These are phyloP conservation scores for Capsicum baccatum DNA, from an alignment of 257 asterid species.

Conservation along the genomic window DNA sequence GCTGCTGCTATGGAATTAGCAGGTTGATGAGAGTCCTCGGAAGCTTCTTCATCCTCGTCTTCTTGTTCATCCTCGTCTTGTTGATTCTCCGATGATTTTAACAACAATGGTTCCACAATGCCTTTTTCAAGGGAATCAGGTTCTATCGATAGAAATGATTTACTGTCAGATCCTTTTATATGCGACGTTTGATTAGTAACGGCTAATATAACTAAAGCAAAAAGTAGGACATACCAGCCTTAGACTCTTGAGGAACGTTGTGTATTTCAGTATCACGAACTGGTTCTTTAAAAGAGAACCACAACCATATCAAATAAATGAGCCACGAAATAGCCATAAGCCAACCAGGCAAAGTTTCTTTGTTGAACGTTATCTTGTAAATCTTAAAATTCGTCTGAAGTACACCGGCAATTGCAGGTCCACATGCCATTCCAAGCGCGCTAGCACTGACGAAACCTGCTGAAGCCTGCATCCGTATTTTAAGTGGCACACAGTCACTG, in stretches of 20 bases:
- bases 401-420: constrained; percentile 94
- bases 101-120: constrained; percentile 70
- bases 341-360: constrained; percentile 95
- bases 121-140: constrained; percentile 82
- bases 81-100: constrained; percentile 46
- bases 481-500: constrained; percentile 95
- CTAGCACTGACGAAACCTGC: constrained; percentile 99
- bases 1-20: constrained; percentile 83
- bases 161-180: background rate
- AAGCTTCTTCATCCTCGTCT: constrained; percentile 83
- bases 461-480: constrained; percentile 91
- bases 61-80: constrained; percentile 59
- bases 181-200: background rate
- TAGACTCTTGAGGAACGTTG: constrained; percentile 49
- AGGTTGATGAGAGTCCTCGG: constrained; percentile 70
- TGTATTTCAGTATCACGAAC: constrained; percentile 49
- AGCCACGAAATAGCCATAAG: constrained; percentile 90
- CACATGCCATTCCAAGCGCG: constrained; percentile 99
- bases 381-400: constrained; percentile 78
- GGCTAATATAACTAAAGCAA: background rate
- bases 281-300: constrained; percentile 88
- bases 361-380: constrained; percentile 71
- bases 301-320: constrained; percentile 72
- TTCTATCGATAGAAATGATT: background rate
- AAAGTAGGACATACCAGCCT: constrained; percentile 34